These are phyloP conservation scores for Nemophila menziesii DNA, from an alignment of 257 asterid genomes.

Conservation along the genomic window DNA sequence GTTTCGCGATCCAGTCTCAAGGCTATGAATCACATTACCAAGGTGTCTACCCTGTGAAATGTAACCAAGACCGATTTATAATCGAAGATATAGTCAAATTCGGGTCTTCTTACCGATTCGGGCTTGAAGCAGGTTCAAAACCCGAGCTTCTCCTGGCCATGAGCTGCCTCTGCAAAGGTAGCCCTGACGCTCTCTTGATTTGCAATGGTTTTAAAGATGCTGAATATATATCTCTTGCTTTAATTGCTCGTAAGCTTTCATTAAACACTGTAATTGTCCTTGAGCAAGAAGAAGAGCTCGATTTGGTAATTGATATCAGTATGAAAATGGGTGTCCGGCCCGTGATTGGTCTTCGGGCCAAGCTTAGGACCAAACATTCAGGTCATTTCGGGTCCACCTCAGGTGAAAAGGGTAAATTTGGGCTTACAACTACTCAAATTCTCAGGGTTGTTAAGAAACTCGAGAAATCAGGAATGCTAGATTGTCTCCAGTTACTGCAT, in stretches of 20 bases:
- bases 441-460: conserved; percentile 74
- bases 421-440: conserved; percentile 71
- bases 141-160: conserved; percentile 94
- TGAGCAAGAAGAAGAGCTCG: conserved; percentile 90
- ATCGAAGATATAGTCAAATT: conserved; percentile 90
- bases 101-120: conserved; percentile 69
- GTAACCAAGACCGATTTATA: conserved; percentile 78
- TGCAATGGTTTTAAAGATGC: conserved; percentile 94
- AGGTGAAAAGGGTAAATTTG: conserved; percentile 93
- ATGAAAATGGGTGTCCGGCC: conserved; percentile 60
- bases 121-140: conserved; percentile 91
- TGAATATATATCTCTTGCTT: conserved; percentile 76
- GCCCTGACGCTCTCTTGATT: conserved; percentile 60
- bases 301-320: conserved; percentile 57
- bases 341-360: conserved; percentile 76
- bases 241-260: conserved; percentile 61
- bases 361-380: conserved; percentile 83
- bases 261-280: conserved; percentile 79
- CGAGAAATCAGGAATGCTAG: conserved; percentile 51
- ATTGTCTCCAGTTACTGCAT: conserved; percentile 83
- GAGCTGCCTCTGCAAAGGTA: conserved; percentile 77
- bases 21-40: conserved; percentile 73
- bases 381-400: conserved; percentile 99
- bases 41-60: conserved; percentile 92
- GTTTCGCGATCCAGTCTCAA: conserved; percentile 48